Conservation (phyloP, 192 early-diverging fungal genomes). For the Rhizophagus prolifer region DNA sequence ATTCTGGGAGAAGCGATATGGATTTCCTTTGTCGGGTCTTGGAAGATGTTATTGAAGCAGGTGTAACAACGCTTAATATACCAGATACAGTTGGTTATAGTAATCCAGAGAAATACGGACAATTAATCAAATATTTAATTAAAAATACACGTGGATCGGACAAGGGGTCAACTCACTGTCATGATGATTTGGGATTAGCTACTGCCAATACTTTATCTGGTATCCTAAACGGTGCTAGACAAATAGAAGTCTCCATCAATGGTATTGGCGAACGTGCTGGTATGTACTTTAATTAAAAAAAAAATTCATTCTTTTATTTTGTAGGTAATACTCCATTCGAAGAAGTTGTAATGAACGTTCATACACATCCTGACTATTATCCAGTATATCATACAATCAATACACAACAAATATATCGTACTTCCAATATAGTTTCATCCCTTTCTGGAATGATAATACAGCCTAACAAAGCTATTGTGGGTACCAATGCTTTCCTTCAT, state of each 20-base stretch:
- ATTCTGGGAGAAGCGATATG: slow-evolving; percentile 87
- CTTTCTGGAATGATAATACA: slow-evolving; percentile 95
- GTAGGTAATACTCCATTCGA: slow-evolving; percentile 93
- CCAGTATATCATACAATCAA: slow-evolving; percentile 91
- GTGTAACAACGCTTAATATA: slow-evolving; percentile 94
- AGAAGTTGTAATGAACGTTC: slow-evolving; percentile 93
- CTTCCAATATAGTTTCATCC: slow-evolving; percentile 85
- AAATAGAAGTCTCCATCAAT: slow-evolving; percentile 97
- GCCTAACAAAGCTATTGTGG: slow-evolving; percentile 98
- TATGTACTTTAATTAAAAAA: background rate
- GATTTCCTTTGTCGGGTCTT: slow-evolving; percentile 86
- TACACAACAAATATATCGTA: slow-evolving; percentile 82
- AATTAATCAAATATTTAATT: slow-evolving; percentile 79
- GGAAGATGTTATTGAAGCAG: slow-evolving; percentile 79
- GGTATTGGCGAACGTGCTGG: slow-evolving; percentile 96
- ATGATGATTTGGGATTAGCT: slow-evolving; percentile 95
- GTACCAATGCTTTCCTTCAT: slow-evolving; percentile 94
- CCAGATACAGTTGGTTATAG: slow-evolving; percentile 99
- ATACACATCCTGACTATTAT: slow-evolving; percentile 87
- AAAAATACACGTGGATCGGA: slow-evolving; percentile 70
- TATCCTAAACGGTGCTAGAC: slow-evolving; percentile 86
- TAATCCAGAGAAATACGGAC: slow-evolving; percentile 86
- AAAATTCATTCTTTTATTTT: background rate
- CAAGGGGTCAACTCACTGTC: slow-evolving; percentile 94
- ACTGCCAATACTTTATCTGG: slow-evolving; percentile 95